Percentiles rank a stretch among this genome's conserved stretches.
phyloP scores from a whole-genome alignment of 805 yeast genomes.

The Wickerhamomyces alni region DNA sequence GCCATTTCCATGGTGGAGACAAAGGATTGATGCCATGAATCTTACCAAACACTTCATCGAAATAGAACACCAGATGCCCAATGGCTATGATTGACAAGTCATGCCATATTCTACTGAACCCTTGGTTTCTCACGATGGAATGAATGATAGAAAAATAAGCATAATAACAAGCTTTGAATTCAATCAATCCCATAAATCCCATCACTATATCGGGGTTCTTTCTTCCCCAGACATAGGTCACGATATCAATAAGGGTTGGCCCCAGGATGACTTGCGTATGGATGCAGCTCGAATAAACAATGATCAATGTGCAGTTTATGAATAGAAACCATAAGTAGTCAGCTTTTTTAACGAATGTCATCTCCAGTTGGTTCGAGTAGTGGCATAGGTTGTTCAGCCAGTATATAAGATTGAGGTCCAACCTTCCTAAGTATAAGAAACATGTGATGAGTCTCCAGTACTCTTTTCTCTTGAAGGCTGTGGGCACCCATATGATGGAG shows the following conservation, averaged over 20 bases:
- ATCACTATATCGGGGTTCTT: slow-evolving; percentile 12
- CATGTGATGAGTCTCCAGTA: slow-evolving; percentile 18
- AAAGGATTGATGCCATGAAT: slow-evolving; percentile 17
- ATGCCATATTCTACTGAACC: background rate
- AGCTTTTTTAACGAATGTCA: slow-evolving; percentile 2
- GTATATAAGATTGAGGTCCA: slow-evolving; percentile 9
- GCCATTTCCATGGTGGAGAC: slow-evolving; percentile 17
- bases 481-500: slow-evolving; percentile 11
- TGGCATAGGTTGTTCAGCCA: slow-evolving; percentile 5
- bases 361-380: slow-evolving; percentile 13
- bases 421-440: slow-evolving; percentile 14
- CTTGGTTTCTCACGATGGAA: background rate
- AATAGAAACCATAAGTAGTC: slow-evolving; percentile 17
- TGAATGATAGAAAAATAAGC: slow-evolving; percentile 3
- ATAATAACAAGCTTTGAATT: slow-evolving; percentile 13
- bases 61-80: slow-evolving; percentile 19
- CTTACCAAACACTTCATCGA: slow-evolving; percentile 14
- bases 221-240: slow-evolving; percentile 16
- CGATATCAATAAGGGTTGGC: slow-evolving; percentile 5
- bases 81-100: slow-evolving; percentile 9
- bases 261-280: slow-evolving; percentile 6
- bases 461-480: slow-evolving; percentile 7
- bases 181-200: slow-evolving; percentile 9
- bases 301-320: slow-evolving; percentile 5
- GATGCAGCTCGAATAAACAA: slow-evolving; percentile 6